Evolutionary conservation across 495 filamentous ascomycete genomes (phyloP).

Genomic region (Paragyromitra xinjiangensis): DNA sequence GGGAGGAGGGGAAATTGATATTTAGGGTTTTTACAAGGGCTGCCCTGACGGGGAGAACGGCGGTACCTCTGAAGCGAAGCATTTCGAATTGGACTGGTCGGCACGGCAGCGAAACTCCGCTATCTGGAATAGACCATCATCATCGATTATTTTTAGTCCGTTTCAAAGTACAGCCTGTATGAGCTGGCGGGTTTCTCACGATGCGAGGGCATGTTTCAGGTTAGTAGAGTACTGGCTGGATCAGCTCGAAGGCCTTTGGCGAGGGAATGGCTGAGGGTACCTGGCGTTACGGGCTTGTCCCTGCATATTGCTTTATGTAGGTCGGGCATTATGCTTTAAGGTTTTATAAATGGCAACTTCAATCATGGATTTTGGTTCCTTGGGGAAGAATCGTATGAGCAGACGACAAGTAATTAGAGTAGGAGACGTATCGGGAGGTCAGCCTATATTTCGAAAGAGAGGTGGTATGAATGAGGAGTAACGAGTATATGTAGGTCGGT

Average conservation of each 20-base stretch:
- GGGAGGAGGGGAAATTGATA: conserved; percentile 15
- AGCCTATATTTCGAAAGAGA: not conserved
- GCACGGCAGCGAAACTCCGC: not conserved
- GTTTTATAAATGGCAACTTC: not conserved
- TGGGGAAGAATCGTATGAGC: not conserved
- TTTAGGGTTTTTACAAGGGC: conserved; percentile 8
- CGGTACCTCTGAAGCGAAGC: conserved; percentile 34
- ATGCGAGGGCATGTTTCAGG: conserved; percentile 11
- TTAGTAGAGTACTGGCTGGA: not conserved
- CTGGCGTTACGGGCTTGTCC: not conserved
- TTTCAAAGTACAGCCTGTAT: conserved; percentile 12
- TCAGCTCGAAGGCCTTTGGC: not conserved
- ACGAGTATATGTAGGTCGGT: conserved; percentile 4
- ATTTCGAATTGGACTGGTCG: conserved; percentile 35
- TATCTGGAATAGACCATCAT: conserved; percentile 2
- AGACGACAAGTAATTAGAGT: not conserved
- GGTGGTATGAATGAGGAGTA: not conserved
- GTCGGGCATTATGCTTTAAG: not conserved
- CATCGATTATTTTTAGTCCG: conserved; percentile 13
- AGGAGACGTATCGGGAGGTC: not conserved
- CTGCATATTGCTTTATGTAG: not conserved
- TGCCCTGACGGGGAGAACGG: not conserved
- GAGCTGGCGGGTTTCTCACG: conserved; percentile 7
- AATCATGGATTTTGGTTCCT: not conserved
- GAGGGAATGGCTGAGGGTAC: not conserved